Evolutionary conservation across 495 filamentous ascomycete species (phyloP).

Genomic region (Lasiosphaeriaceae sp.): DNA sequence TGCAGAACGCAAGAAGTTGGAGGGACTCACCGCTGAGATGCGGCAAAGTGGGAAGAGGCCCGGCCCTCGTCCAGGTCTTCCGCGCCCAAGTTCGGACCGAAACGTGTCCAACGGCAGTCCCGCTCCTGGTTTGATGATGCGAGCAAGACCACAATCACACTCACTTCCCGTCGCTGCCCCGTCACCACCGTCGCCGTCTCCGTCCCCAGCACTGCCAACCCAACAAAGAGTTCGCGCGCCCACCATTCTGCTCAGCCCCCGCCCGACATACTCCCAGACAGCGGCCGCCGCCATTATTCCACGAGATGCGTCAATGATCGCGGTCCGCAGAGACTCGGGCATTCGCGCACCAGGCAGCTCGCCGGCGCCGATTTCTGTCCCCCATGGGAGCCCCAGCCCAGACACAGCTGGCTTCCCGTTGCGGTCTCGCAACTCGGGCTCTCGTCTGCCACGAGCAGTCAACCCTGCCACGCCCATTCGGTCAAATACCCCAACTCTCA

Average conservation of each 20-base stretch:
- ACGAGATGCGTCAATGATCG: neutral
- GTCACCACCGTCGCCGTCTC: neutral
- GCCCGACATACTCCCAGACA: conserved; percentile 20
- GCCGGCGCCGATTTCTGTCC: conserved; percentile 3
- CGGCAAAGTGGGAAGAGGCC: too few species aligned
- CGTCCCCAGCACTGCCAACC: neutral
- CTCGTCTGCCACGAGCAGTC: conserved; percentile 24
- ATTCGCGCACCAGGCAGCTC: conserved; percentile 9
- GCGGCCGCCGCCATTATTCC: conserved; percentile 10
- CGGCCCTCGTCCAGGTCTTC: conserved; percentile 8
- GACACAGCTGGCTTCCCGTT: conserved; percentile 19
- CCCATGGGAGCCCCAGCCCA: conserved; percentile 13
- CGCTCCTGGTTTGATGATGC: conserved; percentile 16
- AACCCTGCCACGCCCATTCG: conserved; percentile 29
- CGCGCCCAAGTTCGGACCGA: conserved; percentile 10
- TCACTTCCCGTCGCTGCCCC: conserved; percentile 1
- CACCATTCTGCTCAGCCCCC: conserved; percentile 4
- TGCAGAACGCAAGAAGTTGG: conserved; percentile 14
- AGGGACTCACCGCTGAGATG: conserved; percentile 17
- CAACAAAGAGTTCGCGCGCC: conserved; percentile 8
- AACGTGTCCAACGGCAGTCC: neutral
- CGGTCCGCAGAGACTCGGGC: conserved; percentile 2
- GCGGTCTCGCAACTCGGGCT: conserved; percentile 27
- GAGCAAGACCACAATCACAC: conserved; percentile 12
- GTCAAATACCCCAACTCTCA: conserved; percentile 22